These are phyloP conservation scores for Candida sojae DNA, from an alignment of 1,139 yeast species.

Conservation along the genomic window DNA sequence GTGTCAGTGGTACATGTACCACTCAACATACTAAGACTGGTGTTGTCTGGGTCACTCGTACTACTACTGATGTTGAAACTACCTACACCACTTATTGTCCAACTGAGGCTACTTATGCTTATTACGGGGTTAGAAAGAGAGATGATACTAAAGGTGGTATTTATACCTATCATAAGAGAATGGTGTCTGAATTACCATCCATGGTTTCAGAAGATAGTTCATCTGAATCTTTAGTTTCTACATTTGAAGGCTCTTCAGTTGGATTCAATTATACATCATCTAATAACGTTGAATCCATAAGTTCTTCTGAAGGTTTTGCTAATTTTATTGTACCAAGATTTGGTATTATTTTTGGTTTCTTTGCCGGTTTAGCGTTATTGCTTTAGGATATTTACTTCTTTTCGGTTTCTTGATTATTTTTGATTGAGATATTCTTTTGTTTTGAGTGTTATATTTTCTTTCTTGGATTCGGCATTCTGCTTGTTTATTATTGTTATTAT, in stretches of 20 bases:
- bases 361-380: constrained; percentile 2
- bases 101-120: neutral
- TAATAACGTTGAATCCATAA: neutral
- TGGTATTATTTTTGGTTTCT: neutral
- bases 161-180: neutral
- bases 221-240: too few species aligned
- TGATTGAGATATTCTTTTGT: neutral
- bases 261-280: neutral
- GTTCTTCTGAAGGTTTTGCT: constrained; percentile 3
- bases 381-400: neutral
- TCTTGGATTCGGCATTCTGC: neutral
- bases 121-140: neutral
- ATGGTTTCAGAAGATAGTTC: neutral
- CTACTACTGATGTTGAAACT: constrained; percentile 16
- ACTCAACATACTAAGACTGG: constrained; percentile 29
- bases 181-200: neutral
- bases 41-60: constrained; percentile 13
- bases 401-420: neutral
- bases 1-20: constrained; percentile 15
- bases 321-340: neutral
- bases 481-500: neutral
- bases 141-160: neutral
- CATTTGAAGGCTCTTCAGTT: too few species aligned
- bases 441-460: neutral
- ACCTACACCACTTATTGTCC: constrained; percentile 28